Evolutionary conservation across 352 stramenopile species (phyloP).

Genomic region (Peronosclerospora sorghi): DNA sequence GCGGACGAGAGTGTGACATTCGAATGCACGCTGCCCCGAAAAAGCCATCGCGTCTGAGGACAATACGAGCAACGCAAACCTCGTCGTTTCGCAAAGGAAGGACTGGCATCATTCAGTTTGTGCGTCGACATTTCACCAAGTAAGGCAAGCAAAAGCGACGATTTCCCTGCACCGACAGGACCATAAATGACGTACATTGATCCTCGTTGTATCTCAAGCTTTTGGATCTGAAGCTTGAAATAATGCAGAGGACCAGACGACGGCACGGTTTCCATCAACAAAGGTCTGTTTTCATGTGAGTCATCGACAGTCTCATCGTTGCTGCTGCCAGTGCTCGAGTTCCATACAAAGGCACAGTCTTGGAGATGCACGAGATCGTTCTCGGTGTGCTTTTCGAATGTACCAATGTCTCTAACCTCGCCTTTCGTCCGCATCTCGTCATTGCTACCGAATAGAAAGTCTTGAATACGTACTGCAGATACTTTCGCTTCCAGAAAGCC

Average conservation of each 20-base stretch:
- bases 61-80: constrained; percentile 38
- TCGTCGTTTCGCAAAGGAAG: not conserved
- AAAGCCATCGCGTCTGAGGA: constrained; percentile 72
- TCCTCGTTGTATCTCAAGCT: constrained; percentile 26
- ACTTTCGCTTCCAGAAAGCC: constrained; percentile 79
- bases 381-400: too few relatives aligned
- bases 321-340: not conserved
- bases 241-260: not conserved
- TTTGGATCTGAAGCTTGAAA: constrained; percentile 41
- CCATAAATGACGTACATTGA: constrained; percentile 70
- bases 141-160: constrained; percentile 89
- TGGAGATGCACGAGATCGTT: constrained; percentile 11
- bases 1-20: constrained; percentile 51
- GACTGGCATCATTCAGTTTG: not conserved
- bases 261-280: constrained; percentile 6
- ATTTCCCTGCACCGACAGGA: constrained; percentile 91
- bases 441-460: constrained; percentile 48
- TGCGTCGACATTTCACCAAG: constrained; percentile 90
- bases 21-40: constrained; percentile 37
- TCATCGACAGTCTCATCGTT: constrained; percentile 1
- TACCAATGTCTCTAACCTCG: too few relatives aligned
- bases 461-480: constrained; percentile 63
- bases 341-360: constrained; percentile 25
- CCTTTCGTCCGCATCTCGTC: not conserved
- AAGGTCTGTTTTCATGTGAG: constrained; percentile 8